Conservation (phyloP, 2,329 filamentous ascomycete genomes). For the Sporothrix sp. region DNA sequence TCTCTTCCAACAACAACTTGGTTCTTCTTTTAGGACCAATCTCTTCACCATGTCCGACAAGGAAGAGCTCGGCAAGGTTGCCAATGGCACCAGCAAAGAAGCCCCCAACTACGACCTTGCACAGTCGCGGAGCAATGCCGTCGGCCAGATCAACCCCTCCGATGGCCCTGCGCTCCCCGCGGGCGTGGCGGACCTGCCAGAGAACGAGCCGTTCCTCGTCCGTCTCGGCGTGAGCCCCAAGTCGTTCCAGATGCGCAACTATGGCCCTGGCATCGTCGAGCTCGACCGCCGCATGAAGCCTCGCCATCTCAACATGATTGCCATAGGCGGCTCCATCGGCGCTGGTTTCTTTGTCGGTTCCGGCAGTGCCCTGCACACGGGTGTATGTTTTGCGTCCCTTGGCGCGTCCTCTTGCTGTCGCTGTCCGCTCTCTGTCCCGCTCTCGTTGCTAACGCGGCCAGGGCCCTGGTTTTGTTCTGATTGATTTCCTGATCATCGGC, state of each 20-base stretch:
- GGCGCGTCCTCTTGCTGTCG: no score
- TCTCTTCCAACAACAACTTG: neutral
- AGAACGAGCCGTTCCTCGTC: slow-evolving; percentile 26
- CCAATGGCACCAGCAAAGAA: neutral
- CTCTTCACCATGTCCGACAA: slow-evolving; percentile 12
- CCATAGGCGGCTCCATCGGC: slow-evolving; percentile 42
- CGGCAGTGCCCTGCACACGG: slow-evolving; percentile 38
- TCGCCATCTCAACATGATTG: slow-evolving; percentile 21
- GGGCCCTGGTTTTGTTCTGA: slow-evolving; percentile 34
- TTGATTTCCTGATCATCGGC: slow-evolving; percentile 47
- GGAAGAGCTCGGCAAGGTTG: slow-evolving; percentile 3
- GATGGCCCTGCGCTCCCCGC: neutral
- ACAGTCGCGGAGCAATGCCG: neutral
- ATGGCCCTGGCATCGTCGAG: slow-evolving; percentile 27
- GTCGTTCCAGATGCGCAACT: slow-evolving; percentile 34
- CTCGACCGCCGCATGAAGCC: slow-evolving; percentile 26
- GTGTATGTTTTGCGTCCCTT: slow-evolving; percentile 26
- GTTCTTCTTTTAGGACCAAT: neutral
- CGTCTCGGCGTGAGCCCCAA: slow-evolving; percentile 33
- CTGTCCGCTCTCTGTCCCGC: no score
- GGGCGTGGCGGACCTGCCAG: slow-evolving; percentile 5
- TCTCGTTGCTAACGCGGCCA: slow-evolving; percentile 13
- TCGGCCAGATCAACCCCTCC: neutral
- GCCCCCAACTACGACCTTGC: slow-evolving; percentile 6
- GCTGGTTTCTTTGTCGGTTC: slow-evolving; percentile 54